Conservation (phyloP, 768 basidiomycete species). For the Ephemerocybe angulata region DNA sequence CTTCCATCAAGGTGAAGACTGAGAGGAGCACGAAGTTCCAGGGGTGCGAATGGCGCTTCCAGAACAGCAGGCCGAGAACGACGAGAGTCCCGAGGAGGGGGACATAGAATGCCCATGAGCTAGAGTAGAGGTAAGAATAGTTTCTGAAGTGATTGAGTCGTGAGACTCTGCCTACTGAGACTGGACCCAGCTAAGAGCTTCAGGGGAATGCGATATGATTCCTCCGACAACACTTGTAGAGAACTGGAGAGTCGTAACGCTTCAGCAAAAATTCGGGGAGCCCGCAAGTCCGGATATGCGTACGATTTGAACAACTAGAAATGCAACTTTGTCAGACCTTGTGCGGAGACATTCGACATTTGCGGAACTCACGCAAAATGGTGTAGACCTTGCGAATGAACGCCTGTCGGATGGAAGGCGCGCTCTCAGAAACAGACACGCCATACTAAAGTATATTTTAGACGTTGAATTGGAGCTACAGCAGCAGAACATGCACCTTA, state of each 20-base stretch:
- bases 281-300: slow-evolving; percentile 15
- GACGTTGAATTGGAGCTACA: neutral
- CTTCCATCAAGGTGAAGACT: slow-evolving; percentile 88
- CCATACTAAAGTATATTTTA: slow-evolving; percentile 58
- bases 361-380: slow-evolving; percentile 72
- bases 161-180: slow-evolving; percentile 67
- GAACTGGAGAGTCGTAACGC: slow-evolving; percentile 36
- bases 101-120: slow-evolving; percentile 77
- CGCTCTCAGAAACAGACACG: slow-evolving; percentile 72
- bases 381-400: slow-evolving; percentile 92
- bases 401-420: slow-evolving; percentile 72
- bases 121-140: slow-evolving; percentile 21
- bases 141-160: neutral
- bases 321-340: slow-evolving; percentile 4
- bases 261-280: neutral
- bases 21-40: slow-evolving; percentile 81
- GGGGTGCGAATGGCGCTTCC: slow-evolving; percentile 91
- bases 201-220: slow-evolving; percentile 57
- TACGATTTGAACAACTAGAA: slow-evolving; percentile 70
- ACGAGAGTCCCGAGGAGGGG: slow-evolving; percentile 76
- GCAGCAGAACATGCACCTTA: slow-evolving; percentile 51
- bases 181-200: slow-evolving; percentile 66
- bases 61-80: slow-evolving; percentile 78
- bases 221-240: slow-evolving; percentile 80
- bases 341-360: neutral